phyloP scores from a whole-genome alignment of 2,329 filamentous ascomycete genomes.

The Neonectria faginata region DNA sequence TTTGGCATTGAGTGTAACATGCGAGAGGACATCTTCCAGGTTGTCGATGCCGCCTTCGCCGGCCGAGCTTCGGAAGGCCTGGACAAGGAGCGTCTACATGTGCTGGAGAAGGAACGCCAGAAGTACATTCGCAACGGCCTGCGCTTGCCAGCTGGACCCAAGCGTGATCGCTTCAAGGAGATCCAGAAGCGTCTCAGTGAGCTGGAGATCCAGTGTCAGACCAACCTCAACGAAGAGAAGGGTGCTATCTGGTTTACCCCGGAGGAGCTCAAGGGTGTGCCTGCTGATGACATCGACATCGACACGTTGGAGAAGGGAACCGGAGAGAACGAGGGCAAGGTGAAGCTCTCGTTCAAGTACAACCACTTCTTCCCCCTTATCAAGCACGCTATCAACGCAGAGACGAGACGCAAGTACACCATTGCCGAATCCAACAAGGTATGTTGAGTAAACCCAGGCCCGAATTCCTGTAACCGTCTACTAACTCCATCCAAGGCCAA shows the following conservation, averaged over 20 bases:
- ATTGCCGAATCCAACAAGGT: conserved; percentile 84
- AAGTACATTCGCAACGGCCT: conserved; percentile 82
- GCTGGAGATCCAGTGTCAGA: conserved; percentile 80
- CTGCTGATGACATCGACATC: conserved; percentile 74
- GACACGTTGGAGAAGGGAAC: conserved; percentile 77
- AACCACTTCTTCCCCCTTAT: conserved; percentile 82
- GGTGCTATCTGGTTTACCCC: conserved; percentile 83
- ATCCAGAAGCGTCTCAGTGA: conserved; percentile 84
- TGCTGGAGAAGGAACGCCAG: conserved; percentile 83
- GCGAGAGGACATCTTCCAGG: conserved; percentile 82
- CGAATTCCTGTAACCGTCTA: neutral
- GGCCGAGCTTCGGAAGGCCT: conserved; percentile 64
- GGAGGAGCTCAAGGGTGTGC: conserved; percentile 80
- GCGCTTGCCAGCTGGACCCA: conserved; percentile 73
- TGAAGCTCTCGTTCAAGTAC: conserved; percentile 85
- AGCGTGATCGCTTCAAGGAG: conserved; percentile 85
- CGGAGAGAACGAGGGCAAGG: conserved; percentile 77
- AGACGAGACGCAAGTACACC: conserved; percentile 76
- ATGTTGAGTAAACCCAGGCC: conserved; percentile 18
- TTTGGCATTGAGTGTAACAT: conserved; percentile 83
- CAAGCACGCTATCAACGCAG: conserved; percentile 79
- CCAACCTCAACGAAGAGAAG: conserved; percentile 85
- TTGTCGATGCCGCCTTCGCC: conserved; percentile 70
- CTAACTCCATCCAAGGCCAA: conserved; percentile 61
- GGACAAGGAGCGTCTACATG: conserved; percentile 75